Conservation (phyloP, 2,329 filamentous ascomycete species). For the Fulvia fulva region DNA sequence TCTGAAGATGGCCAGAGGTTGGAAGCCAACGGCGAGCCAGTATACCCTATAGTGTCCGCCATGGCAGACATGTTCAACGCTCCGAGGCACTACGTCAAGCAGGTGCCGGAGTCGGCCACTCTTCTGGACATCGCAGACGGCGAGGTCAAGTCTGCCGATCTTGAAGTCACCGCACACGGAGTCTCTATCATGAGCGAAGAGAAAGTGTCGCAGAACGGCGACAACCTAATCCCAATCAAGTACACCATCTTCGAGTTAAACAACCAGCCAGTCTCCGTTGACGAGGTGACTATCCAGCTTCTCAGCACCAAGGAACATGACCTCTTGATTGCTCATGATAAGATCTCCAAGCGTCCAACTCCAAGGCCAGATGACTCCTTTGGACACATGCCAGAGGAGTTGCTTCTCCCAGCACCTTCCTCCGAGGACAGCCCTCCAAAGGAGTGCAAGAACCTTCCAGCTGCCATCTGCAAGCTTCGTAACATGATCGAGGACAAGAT, state of each 20-base stretch:
- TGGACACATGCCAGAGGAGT: constrained; percentile 8
- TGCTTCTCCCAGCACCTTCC: constrained; percentile 17
- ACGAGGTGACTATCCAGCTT: constrained; percentile 57
- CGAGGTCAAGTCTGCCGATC: constrained; percentile 34
- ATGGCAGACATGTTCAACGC: constrained; percentile 9
- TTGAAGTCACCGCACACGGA: constrained; percentile 29
- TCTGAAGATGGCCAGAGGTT: constrained; percentile 46
- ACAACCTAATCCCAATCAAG: constrained; percentile 53
- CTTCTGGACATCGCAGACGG: constrained; percentile 22
- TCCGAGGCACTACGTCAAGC: constrained; percentile 22
- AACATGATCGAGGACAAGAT: constrained; percentile 48
- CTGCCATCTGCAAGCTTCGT: constrained; percentile 55
- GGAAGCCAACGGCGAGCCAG: constrained; percentile 56
- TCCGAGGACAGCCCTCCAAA: constrained; percentile 16
- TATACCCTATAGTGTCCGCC: constrained; percentile 46
- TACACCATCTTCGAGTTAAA: constrained; percentile 60
- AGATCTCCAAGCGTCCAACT: constrained; percentile 1
- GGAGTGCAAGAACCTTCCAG: constrained; percentile 38
- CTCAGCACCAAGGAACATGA: constrained; percentile 56
- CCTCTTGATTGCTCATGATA: constrained; percentile 49
- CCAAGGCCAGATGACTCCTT: constrained; percentile 14
- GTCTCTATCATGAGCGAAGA: constrained; percentile 39
- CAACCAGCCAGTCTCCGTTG: constrained; percentile 47
- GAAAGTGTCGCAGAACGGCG: constrained; percentile 49
- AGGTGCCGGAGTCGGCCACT: constrained; percentile 24